phyloP scores from a whole-genome alignment of 2,329 filamentous ascomycete genomes.

The Ciborinia camelliae region DNA sequence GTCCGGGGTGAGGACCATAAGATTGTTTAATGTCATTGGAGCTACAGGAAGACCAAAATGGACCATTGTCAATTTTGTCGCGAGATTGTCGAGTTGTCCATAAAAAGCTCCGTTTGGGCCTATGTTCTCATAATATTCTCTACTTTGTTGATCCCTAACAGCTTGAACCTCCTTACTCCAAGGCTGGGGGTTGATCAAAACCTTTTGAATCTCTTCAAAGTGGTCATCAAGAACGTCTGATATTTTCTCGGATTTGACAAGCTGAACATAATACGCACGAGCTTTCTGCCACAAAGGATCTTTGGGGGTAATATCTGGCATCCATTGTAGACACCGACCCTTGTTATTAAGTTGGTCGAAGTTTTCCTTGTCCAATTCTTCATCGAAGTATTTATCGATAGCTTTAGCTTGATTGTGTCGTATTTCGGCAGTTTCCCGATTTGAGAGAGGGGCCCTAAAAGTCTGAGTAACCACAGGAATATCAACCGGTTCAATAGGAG shows the following conservation, averaged over 20 bases:
- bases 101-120: slow-evolving; percentile 4
- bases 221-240: slow-evolving; percentile 3
- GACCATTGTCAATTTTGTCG: slow-evolving; percentile 36
- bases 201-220: slow-evolving; percentile 13
- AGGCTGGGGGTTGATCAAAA: slow-evolving; percentile 1
- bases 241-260: neutral
- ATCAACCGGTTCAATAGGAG: neutral
- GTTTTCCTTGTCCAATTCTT: slow-evolving; percentile 14
- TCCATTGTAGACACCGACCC: slow-evolving; percentile 12
- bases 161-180: slow-evolving; percentile 11
- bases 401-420: slow-evolving; percentile 13
- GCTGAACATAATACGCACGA: neutral
- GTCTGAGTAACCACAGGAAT: neutral
- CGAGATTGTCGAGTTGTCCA: slow-evolving; percentile 29
- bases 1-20: slow-evolving; percentile 20
- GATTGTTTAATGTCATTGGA: slow-evolving; percentile 31
- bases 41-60: slow-evolving; percentile 36
- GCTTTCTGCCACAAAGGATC: neutral
- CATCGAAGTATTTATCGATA: slow-evolving; percentile 18
- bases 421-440: slow-evolving; percentile 1
- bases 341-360: slow-evolving; percentile 9
- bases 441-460: neutral
- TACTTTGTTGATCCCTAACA: neutral
- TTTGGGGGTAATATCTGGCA: neutral
- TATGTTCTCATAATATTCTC: slow-evolving; percentile 12